Base-by-base conservation (phyloP, 257 asterid species). In the Nicotiana noctiflora region DNA sequence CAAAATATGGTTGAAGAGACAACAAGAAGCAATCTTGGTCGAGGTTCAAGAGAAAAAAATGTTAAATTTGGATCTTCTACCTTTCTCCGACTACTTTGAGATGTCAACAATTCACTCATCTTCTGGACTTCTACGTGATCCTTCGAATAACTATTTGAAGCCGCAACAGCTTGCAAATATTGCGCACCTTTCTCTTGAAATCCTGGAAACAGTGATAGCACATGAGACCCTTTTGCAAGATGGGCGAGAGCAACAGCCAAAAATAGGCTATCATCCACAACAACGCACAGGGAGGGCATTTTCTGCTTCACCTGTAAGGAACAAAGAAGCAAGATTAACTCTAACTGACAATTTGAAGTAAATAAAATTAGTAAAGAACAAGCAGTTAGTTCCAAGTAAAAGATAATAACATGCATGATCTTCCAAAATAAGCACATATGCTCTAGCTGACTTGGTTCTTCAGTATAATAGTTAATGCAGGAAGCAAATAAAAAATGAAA, bases 181-280 rank as follows among this genome's bases (percentile, higher is more conserved):
- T 80, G 80, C 21, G 56, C 80, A 53, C 94, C 97, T 85, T 88
- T 92, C 77, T 88, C 89, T 84, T 88, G 90, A 72, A 95, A 87
- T 82, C 97, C 96, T 19, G 98, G 99, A 88, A 95, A 93, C 76
- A 91, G 57, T 27, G 99, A 89, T 67, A 92, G 86, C 76, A 92
- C 92, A 83, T 84, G 89, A 66, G 99, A 88, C 56, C 87, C 89
- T 84, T 88, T 88, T 74, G 89, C 84, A 83, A 92, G 89, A 85
- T 66, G 82, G 77, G 94, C 90, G 62, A 88, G 60, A 77, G 97
- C 90, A 82, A 90, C 61, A 49, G 97, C 55, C 81, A 89, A 83
- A 89, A 95, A 95, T 83, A 91, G 84, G 87, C 98, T 93, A 84
- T 95, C 99, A 86, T 95, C 99, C 74, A 92, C 94, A 81, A 93